Evolutionary conservation across 768 basidiomycete genomes (phyloP), one percentile per base, ranked within the genome.

Genomic region (Panus rudis): DNA sequence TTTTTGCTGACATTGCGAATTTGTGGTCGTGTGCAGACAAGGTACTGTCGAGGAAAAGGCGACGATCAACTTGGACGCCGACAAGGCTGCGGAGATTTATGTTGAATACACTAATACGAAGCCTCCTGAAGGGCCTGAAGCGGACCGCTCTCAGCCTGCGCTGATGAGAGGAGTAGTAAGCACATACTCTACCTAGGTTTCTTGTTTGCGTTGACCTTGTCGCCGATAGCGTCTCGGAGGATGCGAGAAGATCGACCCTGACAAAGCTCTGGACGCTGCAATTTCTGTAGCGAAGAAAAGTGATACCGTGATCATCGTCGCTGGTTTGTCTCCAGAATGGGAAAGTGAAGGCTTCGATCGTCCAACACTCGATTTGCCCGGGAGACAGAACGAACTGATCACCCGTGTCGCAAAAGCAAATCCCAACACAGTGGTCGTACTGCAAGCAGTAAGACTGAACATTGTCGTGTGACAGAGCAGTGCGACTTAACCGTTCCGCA

Each of bases 321-420:
- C 63, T 10, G 83, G 84, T 4, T 65, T 84, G 17, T 77, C 76
- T 23, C 75, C 76, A 0, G 80, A 87, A 60, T 85, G 79, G 78
- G 83, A 87, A 62, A 78, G 76, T 47, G 84, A 86, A 60, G 81
- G 81, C 6, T 84, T 81, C 51, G 84, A 87, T 51, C 65, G 84
- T 26, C 75, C 75, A 11, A 70, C 74, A 2, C 63, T 87, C 20
- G 60, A 69, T 35, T 65, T 84, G 53, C 82, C 82, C 34, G 75
- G 76, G 4, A 56, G 63, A 12, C 76, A 78, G 50, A 72, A 84
- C 54, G 76, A 82, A 55, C 60, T 81, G 6, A 78, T 84, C 41
- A 45, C 57, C 4, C 64, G 66, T 33, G 53, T 86, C 12, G 70
- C 71, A 4, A 62, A 65, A 35, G 79, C 66, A 4, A 84, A 84